Base-by-base conservation (phyloP, 306 rosid genomes). In the Fagus crenata region DNA sequence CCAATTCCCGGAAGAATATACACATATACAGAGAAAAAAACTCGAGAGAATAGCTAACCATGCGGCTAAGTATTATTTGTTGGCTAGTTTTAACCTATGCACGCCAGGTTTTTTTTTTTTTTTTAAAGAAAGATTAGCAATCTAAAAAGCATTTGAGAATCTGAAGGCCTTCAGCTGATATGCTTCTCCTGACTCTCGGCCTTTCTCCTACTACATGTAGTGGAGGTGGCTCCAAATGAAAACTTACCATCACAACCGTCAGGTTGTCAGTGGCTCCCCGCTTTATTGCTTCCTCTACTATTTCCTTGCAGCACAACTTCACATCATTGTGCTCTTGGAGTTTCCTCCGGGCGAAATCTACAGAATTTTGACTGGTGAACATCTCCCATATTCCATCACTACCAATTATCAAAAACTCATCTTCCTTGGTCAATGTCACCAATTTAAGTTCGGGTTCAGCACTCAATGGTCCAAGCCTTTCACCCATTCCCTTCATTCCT, bases 361-460 rank as follows among this genome's bases (percentile, higher is more conserved):
- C 87, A 0, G 98, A 93, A 31, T 92, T 92, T 81, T 91, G 96
- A 85, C 89, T 96, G 4, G 81, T 86, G 72, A 96, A 96, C 67
- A 87, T 80, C 2, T 96, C 99, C 99, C 99, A 96, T 33, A 96
- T 85, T 49, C 99, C 98, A 63, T 96, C 98, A 49, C 98, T 96
- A 0, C 93, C 98, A 42, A 96, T 92, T 71, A 96, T 92, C 78
- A 96, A 78, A 71, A 96, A 92, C 73, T 96, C 99, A 15, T 96
- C 93, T 17, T 89, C 97, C 80, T 87, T 88, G 46, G 90, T 85
- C 72, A 96, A 78, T 78, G 93, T 89, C 59, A 74, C 75, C 76
- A 87, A 53, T 80, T 72, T 89, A 35, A 96, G 96, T 85, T 96
- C 98, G 2, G 99, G 99, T 83, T 90, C 96, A 31, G 99, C 96